phyloP scores from a whole-genome alignment of 495 filamentous ascomycete species.

The Penicillium roqueforti region DNA sequence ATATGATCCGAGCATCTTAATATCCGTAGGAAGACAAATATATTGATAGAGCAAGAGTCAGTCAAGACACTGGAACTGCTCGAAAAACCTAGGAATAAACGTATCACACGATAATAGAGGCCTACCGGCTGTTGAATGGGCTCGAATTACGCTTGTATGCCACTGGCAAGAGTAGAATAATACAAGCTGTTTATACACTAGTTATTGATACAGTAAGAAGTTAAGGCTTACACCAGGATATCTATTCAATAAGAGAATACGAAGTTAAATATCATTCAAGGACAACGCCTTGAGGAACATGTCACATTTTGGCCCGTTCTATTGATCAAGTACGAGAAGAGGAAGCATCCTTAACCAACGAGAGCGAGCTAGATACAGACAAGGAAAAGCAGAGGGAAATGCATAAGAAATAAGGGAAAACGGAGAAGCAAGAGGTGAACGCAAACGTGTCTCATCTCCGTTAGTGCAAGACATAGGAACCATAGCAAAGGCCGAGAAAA shows the following conservation, averaged over 20 bases:
- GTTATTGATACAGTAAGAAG: neutral
- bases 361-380: constrained; percentile 40
- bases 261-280: constrained; percentile 12
- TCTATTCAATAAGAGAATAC: neutral
- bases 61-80: neutral
- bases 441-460: constrained; percentile 45
- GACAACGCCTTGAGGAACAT: constrained; percentile 36
- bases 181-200: neutral
- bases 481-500: constrained; percentile 21
- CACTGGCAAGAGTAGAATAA: neutral
- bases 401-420: constrained; percentile 31
- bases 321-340: constrained; percentile 41
- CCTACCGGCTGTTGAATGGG: neutral
- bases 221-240: neutral
- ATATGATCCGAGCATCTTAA: neutral
- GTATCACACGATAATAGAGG: too few relatives aligned
- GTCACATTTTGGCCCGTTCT: constrained; percentile 45
- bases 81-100: too few relatives aligned
- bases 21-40: neutral
- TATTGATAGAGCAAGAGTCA: neutral
- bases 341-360: constrained; percentile 42
- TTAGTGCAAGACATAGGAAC: constrained; percentile 41
- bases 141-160: neutral
- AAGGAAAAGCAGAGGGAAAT: constrained; percentile 20
- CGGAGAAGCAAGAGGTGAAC: constrained; percentile 39